These are phyloP conservation scores for Priceomyces castillae DNA, from an alignment of 805 yeast genomes.

Conservation along the genomic window DNA sequence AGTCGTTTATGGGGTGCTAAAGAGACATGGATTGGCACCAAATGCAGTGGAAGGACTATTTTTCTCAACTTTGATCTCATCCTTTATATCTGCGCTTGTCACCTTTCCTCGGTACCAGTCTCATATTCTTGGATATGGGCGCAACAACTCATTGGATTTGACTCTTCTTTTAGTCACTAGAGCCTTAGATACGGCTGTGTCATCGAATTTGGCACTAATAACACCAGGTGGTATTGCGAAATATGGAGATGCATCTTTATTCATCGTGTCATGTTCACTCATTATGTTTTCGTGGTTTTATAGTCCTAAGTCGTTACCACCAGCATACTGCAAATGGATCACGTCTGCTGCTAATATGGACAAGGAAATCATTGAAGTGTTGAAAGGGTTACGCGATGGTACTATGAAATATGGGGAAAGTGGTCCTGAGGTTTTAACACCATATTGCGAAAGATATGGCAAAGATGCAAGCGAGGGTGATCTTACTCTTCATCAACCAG, in stretches of 20 bases:
- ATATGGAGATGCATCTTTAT: constrained; percentile 29
- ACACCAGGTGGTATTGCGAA: constrained; percentile 4
- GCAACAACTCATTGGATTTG: constrained; percentile 34
- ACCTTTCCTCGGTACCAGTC: constrained; percentile 33
- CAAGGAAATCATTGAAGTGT: constrained; percentile 30
- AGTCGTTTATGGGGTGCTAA: constrained; percentile 11
- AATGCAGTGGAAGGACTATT: constrained; percentile 7
- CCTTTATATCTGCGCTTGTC: constrained; percentile 25
- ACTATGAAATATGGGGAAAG: constrained; percentile 33
- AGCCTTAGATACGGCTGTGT: constrained; percentile 32
- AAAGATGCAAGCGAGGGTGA: constrained; percentile 32
- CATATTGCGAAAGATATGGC: constrained; percentile 31
- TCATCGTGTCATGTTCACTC: constrained; percentile 26
- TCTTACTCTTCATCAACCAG: constrained; percentile 24
- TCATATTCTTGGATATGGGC: constrained; percentile 25
- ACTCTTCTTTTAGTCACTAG: constrained; percentile 35
- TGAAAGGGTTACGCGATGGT: constrained; percentile 30
- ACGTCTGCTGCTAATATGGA: constrained; percentile 50
- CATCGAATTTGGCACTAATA: constrained; percentile 14
- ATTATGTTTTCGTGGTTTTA: constrained; percentile 41
- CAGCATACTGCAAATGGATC: constrained; percentile 46
- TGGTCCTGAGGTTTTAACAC: constrained; percentile 25
- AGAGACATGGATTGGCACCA: background rate
- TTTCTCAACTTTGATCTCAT: constrained; percentile 21
- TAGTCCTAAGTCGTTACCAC: constrained; percentile 40